Evolutionary conservation across 345 rosid genomes (phyloP).

Genomic region (Garcia nutans): DNA sequence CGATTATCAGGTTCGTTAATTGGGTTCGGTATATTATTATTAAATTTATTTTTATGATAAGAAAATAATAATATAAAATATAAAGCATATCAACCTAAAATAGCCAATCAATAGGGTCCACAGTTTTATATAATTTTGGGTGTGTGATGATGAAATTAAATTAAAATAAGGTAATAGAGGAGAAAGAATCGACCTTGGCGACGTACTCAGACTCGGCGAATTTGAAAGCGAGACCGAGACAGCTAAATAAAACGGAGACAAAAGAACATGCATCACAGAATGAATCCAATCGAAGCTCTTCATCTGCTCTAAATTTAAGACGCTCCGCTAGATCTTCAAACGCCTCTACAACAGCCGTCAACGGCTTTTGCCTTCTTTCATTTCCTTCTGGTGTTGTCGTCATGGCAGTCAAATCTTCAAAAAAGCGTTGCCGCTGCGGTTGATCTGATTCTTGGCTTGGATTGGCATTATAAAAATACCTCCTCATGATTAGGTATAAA

Average conservation of each 20-base stretch:
- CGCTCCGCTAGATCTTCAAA: conserved; percentile 52
- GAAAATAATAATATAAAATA: too few species aligned
- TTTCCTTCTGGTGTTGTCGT: background rate
- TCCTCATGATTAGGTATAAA: background rate
- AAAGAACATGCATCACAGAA: conserved; percentile 66
- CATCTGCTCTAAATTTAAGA: conserved; percentile 22
- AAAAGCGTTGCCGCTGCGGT: background rate
- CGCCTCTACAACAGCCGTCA: conserved; percentile 54
- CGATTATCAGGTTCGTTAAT: too few species aligned
- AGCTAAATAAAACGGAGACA: conserved; percentile 64
- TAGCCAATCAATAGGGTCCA: too few species aligned
- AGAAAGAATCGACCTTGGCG: conserved; percentile 50
- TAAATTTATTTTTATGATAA: too few species aligned
- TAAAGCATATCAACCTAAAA: too few species aligned
- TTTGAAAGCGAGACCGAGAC: conserved; percentile 88
- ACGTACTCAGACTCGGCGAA: conserved; percentile 82
- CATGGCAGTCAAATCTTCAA: background rate
- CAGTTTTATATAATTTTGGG: too few species aligned
- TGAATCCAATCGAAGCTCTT: conserved; percentile 37
- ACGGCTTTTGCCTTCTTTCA: conserved; percentile 23
- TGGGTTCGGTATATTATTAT: too few species aligned
- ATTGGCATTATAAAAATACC: conserved; percentile 3
- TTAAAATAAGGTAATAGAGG: background rate
- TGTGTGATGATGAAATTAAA: background rate
- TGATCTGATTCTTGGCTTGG: background rate